Base-by-base conservation (phyloP, 2,329 filamentous ascomycete genomes). In the Metarhizium brunneum region DNA sequence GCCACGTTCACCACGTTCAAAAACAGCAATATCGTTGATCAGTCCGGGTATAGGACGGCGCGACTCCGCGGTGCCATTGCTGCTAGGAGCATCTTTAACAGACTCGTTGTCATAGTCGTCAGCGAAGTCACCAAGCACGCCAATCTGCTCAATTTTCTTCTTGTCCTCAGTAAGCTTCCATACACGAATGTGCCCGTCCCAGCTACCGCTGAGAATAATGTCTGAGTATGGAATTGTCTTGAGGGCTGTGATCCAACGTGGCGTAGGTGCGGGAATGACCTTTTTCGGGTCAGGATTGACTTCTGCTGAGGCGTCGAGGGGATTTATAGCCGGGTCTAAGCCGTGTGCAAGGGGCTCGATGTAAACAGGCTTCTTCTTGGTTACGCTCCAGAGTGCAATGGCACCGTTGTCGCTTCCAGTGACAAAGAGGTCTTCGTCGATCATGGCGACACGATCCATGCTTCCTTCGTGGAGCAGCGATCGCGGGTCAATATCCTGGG, bases 301-400 rank as follows among this genome's bases (percentile, higher is more conserved):
- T 65, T 90, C 90, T n/a, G 90, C 87, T 1, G 86, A 92, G 36
- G 85, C 82, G 62, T 89, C 78, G 20, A 86, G 78, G 1, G 87
- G 80, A 2, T 78, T 75, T 53, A 92, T 73, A 2, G 86, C 76
- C 3, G 85, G 82, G 57, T 96, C 91, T 53, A 95, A 75, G 36
- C 94, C 94, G 70, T 99, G 94, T 4, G 92, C 91, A 35, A 89
- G 77, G 2, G 86, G 81, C 48, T 94, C 74, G 3, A 89, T 88
- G 71, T 86, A 88, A 10, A 99, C 77, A 0, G 94, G 87, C 72
- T 97, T 97, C 80, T 99, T 99, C 76, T 95, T 96, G 68, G 92
- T 82, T 25, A 91, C 79, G 58, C 85, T 90, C 92, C 92, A 97
- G 13, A 97, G 80, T 1, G 85, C 86, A 53, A 99, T 77, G 6